Conservation (phyloP, 139 green algal genomes). For the Micromonas pusilla region DNA sequence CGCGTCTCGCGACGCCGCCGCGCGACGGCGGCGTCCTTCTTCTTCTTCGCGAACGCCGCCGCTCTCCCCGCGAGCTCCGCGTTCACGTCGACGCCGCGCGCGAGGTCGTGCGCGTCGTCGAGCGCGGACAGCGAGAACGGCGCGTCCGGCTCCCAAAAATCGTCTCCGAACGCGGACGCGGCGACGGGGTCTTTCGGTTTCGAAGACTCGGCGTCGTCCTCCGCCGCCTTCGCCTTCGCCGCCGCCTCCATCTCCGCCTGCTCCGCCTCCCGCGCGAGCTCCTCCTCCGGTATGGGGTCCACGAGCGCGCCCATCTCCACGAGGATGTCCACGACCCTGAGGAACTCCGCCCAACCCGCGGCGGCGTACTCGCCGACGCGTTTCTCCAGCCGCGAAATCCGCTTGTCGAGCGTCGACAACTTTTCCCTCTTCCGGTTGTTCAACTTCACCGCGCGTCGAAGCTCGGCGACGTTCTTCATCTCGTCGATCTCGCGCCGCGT, state of each 20-base stretch:
- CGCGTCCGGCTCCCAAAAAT: too few species aligned
- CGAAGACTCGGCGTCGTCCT: too few species aligned
- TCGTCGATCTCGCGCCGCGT: background rate
- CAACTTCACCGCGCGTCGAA: background rate
- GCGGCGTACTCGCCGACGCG: slow-evolving; percentile 8
- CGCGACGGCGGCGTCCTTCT: too few species aligned
- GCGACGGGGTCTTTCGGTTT: too few species aligned
- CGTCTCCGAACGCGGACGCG: too few species aligned
- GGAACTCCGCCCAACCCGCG: slow-evolving; percentile 17
- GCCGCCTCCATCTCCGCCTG: background rate
- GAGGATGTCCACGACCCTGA: slow-evolving; percentile 16
- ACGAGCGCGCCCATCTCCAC: background rate
- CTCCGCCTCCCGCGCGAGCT: background rate
- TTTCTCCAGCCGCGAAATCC: background rate
- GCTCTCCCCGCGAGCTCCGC: too few species aligned
- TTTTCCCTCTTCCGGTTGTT: slow-evolving; percentile 1
- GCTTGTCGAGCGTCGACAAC: background rate
- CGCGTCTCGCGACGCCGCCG: too few species aligned
- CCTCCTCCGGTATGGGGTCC: background rate
- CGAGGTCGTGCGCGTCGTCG: too few species aligned
- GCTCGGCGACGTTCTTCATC: background rate
- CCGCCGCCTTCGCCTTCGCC: background rate
- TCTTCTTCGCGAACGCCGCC: too few species aligned
- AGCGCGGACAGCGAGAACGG: too few species aligned
- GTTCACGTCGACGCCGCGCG: too few species aligned